Base-by-base conservation (phyloP, 2,329 filamentous ascomycete species). In the Clarireedia monteithiana region DNA sequence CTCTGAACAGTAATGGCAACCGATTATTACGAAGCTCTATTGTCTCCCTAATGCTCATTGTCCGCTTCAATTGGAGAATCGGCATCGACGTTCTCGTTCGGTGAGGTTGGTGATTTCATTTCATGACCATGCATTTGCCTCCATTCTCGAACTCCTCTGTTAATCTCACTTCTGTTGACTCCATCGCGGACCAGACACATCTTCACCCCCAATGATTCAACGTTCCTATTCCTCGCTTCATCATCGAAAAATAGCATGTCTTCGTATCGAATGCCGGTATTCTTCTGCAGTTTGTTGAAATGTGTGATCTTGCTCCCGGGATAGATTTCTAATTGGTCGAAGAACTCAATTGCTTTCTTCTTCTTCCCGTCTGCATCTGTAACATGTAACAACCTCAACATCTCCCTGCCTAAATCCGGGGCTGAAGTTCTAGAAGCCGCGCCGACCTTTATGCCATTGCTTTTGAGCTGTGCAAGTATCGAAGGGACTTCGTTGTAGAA, bases 241-340 rank as follows among this genome's bases (percentile, higher is more conserved):
- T 97, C 92, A 64, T 97, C 92, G 63, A 97, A 97, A 71, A 97
- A 97, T 36, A 97, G 70, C 86, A 97, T 95, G 48, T 96, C 89
- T 61, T 86, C 80, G 66, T 83, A 95, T 5, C 75, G 73, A 2
- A 96, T 71, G 1, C 83, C 84, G 14, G 86, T 91, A 55, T 82
- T 78, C 68, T 85, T 81, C 9, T 86, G 81, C 63, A 97, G 75
- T 5, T 80, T 76, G 66, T 85, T 78, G 65, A 97, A 95, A 72
- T 97, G 92, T 60, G 82, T 81, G n/a, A 86, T 85, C 78, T 97
- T 97, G 68, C 77, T 86, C 1, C 84, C 83, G 0, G 91, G 91
- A 63, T 86, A 87, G 56, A 86, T 86, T 72, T 87, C 83, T 55
- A 84, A 52, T 4, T 74, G 77, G 57, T 85, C 81, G 64, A 86